Evolutionary conservation across 352 stramenopile genomes (phyloP).

Genomic region (Phytophthora hybrid): DNA sequence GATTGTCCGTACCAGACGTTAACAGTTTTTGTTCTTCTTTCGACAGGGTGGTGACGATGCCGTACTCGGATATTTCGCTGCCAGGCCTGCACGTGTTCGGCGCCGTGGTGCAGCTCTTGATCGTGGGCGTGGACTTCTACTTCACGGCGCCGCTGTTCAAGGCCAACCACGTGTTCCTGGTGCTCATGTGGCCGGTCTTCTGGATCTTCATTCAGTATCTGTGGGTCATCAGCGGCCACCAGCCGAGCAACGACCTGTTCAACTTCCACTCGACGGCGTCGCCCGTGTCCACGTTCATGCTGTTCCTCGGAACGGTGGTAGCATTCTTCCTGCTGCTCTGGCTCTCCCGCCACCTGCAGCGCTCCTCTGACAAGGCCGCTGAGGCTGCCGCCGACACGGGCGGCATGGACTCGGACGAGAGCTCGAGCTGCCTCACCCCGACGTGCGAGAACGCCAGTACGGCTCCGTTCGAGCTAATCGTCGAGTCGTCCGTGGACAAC

Average conservation of each 20-base stretch:
- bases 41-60: conserved; percentile 51
- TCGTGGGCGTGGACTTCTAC: conserved; percentile 67
- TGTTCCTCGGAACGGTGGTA: conserved; percentile 50
- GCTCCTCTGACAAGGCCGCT: conserved; percentile 36
- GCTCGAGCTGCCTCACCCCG: conserved; percentile 39
- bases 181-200: conserved; percentile 59
- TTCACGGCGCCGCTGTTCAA: conserved; percentile 69
- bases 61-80: conserved; percentile 42
- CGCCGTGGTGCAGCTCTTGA: conserved; percentile 49
- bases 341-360: conserved; percentile 47
- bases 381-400: conserved; percentile 23
- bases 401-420: conserved; percentile 37
- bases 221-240: conserved; percentile 65
- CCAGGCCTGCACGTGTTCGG: conserved; percentile 44
- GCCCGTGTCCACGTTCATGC: conserved; percentile 39
- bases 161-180: conserved; percentile 66
- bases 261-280: conserved; percentile 66
- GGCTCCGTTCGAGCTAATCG: conserved; percentile 57
- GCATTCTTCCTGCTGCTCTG: conserved; percentile 55
- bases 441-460: conserved; percentile 37
- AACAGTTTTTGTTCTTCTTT: background rate
- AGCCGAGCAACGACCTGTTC: conserved; percentile 60
- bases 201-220: conserved; percentile 69
- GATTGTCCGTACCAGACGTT: background rate
- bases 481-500: conserved; percentile 35